These are phyloP conservation scores for Hortaea werneckii DNA, from an alignment of 2,329 filamentous ascomycete species.

Conservation along the genomic window DNA sequence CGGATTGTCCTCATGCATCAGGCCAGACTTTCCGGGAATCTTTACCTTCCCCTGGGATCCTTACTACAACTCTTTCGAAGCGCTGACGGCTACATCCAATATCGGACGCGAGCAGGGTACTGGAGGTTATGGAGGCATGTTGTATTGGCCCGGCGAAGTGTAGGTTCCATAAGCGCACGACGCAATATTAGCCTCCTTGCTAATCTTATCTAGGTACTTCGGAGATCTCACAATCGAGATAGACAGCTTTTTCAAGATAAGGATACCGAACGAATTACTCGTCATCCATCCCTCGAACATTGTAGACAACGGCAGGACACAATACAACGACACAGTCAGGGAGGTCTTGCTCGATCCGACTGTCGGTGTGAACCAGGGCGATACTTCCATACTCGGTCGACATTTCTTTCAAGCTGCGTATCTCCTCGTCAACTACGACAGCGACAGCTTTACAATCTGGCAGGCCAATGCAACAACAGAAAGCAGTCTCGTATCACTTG, in stretches of 20 bases:
- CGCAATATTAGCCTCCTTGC: not conserved
- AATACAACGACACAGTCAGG: not conserved
- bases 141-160: conserved; percentile 6
- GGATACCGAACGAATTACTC: conserved; percentile 3
- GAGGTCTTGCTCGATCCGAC: conserved; percentile 1
- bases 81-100: not conserved
- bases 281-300: not conserved
- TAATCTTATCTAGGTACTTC: conserved; percentile 1
- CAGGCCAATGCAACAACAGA: conserved; percentile 5
- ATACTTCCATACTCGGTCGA: conserved; percentile 2
- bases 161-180: not conserved
- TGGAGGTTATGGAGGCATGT: not conserved
- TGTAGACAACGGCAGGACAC: not conserved
- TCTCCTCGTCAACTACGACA: conserved; percentile 6
- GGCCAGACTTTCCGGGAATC: conserved; percentile 8
- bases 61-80: conserved; percentile 6
- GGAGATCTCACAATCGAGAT: conserved; percentile 1
- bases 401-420: conserved; percentile 6
- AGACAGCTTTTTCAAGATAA: not conserved
- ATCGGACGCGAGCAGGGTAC: not conserved
- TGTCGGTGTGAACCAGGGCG: not conserved
- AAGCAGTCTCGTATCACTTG: conserved; percentile 1
- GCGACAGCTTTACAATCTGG: conserved; percentile 5
- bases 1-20: conserved; percentile 7
- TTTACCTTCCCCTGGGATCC: conserved; percentile 6